Base-by-base conservation (phyloP, 495 filamentous ascomycete species). In the Penicillium coprophilum region DNA sequence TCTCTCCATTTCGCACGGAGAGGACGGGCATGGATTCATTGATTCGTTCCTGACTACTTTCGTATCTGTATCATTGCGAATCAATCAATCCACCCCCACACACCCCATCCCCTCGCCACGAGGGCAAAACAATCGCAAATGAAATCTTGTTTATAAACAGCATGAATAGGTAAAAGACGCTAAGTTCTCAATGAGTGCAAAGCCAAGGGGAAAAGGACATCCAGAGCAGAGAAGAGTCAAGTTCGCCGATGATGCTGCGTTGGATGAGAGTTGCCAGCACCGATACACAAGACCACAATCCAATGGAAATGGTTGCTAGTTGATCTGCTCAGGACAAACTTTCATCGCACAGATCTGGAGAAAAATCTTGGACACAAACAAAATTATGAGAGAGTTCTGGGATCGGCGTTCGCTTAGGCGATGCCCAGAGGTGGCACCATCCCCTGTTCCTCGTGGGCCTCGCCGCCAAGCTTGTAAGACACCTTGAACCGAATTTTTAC, bases 401-500 rank as follows among this genome's bases (percentile, higher is more conserved):
- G 34, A 7, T 28, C 4, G 21, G 4, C 8, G 0, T 23, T 34
- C 13, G 34, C 46, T 67, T 66, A 87, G 44, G 87, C 80, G 71
- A 97, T 82, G 3, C 88, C 88, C 68, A 98, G 82, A 52, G 87
- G 80, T n/a, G 86, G 81, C 54, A 97, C 87, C 79, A 96, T 91
- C 17, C 93, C 94, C 72, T 90, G 90, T 75, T 97, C 92, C 53
- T 88, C 82, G 54, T 80, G 84, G 63, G 80, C 69, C 63, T 86
- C 81, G 9, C 68, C 75, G 2, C 82, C 89, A 3, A 94, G 66
- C 65, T 81, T 84, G 71, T 97, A 97, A 15, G 84, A 81, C 10
- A 87, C 87, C 65, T 89, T 88, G 89, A 91, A 98, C 58, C 94
- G 77, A 70, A 98, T 83, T 74, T 92, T 95, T 57, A 96, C 85